Evolutionary conservation across 306 rosid genomes (phyloP), one percentile per base, ranked within the genome.

Genomic region (Prinsepia uniflora): DNA sequence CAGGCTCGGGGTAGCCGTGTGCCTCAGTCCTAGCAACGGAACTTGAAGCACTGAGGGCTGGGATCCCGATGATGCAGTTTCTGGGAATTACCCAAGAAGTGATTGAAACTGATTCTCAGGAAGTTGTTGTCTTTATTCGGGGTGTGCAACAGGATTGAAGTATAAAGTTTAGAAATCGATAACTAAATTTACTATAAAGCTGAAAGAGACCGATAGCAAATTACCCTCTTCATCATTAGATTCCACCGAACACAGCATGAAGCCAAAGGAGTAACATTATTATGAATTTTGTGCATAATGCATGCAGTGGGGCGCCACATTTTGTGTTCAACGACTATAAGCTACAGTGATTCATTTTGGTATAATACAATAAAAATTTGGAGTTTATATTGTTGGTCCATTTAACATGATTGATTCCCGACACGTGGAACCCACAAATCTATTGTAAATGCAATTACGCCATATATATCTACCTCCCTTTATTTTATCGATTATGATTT

Each of bases 321-420:
- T n/a, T n/a, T n/a, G n/a, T 20, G 2, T 63, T 71, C 65, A 76
- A 56, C 72, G 22, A 71, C 68, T 7, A 52, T 3, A 30, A 30
- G 36, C 57, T 55, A 8, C 42, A 50, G 48, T 72, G 47, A 8
- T 42, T 67, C 6, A 49, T 19, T 65, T 44, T 60, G 67, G 62
- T 30, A 52, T 54, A 53, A n/a, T 18, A 61, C 54, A 78, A 22
- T 54, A 69, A 30, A 30, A 30, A 30, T 30, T 11, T 65, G 45
- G 47, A 68, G 65, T 40, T 63, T 63, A 43, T 57, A 8, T 68
- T n/a, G 76, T 75, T 48, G 80, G 70, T 13, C 78, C 76, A 22
- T 78, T 43, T 41, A 44, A 42, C 78, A 55, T 72, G 42, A 82
- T 75, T 82, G 41, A 78, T 75, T 71, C 76, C 83, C 83, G 80